A percentile compares a stretch with the other conserved stretches of the same genome.
Evolutionary conservation across 2,329 filamentous ascomycete species (phyloP).

Genomic region (Diaporthe sp.): DNA sequence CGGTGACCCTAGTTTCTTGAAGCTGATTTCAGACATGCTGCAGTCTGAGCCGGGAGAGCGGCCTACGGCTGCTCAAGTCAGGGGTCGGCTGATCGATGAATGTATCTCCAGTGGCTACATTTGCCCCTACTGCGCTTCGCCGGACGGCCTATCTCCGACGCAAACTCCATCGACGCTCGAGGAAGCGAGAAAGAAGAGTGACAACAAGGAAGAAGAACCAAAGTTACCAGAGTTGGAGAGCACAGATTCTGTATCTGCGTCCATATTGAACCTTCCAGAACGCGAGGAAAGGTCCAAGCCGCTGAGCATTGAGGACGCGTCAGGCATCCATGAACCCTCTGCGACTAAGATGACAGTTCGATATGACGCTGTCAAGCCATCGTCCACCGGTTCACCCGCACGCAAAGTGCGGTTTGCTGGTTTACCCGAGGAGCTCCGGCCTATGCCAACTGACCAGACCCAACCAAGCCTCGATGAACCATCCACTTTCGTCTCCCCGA

Average conservation of each 20-base stretch:
- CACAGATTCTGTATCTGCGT: background rate
- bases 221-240: background rate
- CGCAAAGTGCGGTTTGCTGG: conserved; percentile 4
- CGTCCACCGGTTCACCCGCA: background rate
- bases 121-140: background rate
- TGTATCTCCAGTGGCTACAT: background rate
- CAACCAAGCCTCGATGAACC: background rate
- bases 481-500: background rate
- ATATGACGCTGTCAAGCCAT: background rate
- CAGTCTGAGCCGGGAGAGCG: background rate
- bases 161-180: background rate
- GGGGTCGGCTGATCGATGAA: background rate
- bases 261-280: background rate
- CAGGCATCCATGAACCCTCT: background rate
- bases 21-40: background rate
- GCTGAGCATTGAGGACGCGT: background rate
- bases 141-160: background rate
- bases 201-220: background rate
- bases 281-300: background rate
- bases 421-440: background rate
- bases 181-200: background rate
- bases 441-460: background rate
- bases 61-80: conserved; percentile 1
- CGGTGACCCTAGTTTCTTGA: background rate
- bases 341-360: background rate